Evolutionary conservation across 768 basidiomycete species (phyloP), one percentile per base, ranked within the genome.

Genomic region (Hygrocybe coccinea): DNA sequence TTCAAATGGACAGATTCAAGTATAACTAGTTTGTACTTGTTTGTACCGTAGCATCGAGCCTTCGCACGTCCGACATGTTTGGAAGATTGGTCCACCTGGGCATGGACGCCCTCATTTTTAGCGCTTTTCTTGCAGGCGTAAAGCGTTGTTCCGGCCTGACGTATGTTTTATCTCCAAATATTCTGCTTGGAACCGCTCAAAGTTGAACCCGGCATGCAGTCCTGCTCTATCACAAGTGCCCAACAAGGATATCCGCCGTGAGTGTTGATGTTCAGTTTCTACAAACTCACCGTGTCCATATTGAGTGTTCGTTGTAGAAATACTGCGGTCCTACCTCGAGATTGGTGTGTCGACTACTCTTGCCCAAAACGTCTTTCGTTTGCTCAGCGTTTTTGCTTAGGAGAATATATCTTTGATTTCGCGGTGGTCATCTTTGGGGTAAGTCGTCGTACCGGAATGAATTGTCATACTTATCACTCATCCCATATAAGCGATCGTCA

Each of bases 241-340:
- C 2, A 93, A 93, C 79, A 95, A 94, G 68, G 91, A 95, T 62
- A 64, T 93, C 29, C 85, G 91, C 43, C 85, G 91, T 93, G 68
- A 71, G 90, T 80, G 29, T 19, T 21, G 39, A 14, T 44, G 35
- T 52, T 17, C 55, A 62, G 48, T 45, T 24, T 11, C 35, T 35
- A 19, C 15, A 50, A 11, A 35, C 35, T 9, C 29, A 34, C 52
- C 38, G 37, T 10, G 45, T 25, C 24, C 36, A 37, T 25, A 39
- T 45, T 17, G 34, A 47, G 39, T 33, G n/a, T 7, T 47, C 49
- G n/a, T 24, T 17, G 2, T 64, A 93, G 90, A 90, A 60, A 56
- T 91, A 22, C 67, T 94, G 17, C 76, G 80, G 39, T 80, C 86
- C 9, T 94, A 92, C 74, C 81, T 94, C 29, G 91, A 92, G 73